These are phyloP conservation scores for Hypoxylon sp. DNA, from an alignment of 2,329 filamentous ascomycete species.

Conservation along the genomic window DNA sequence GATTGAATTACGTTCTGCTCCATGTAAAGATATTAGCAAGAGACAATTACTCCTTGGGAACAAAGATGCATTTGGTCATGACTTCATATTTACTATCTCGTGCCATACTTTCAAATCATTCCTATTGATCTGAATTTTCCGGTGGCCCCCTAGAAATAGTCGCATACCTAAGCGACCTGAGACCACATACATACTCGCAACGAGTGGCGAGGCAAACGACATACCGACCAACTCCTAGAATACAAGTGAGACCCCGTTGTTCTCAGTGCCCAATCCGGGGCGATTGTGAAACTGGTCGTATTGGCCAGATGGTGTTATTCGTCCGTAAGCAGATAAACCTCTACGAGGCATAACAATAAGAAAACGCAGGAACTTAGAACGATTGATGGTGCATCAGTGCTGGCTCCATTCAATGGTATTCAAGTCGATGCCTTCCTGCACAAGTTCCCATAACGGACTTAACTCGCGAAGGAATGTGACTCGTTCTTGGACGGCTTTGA, in stretches of 20 bases:
- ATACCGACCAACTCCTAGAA: conserved; percentile 37
- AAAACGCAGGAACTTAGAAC: not conserved
- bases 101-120: conserved; percentile 28
- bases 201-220: conserved; percentile 30
- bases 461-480: conserved; percentile 95
- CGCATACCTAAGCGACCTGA: conserved; percentile 14
- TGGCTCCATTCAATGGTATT: conserved; percentile 99
- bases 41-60: not conserved
- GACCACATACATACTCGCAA: conserved; percentile 28
- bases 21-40: not conserved
- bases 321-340: conserved; percentile 31
- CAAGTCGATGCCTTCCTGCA: conserved; percentile 95
- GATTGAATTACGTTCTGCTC: not conserved
- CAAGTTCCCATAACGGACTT: conserved; percentile 96
- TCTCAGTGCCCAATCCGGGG: conserved; percentile 10
- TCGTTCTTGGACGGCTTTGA: conserved; percentile 91
- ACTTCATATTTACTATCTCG: conserved; percentile 22
- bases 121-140: conserved; percentile 24
- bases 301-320: conserved; percentile 8
- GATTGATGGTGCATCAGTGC: conserved; percentile 71
- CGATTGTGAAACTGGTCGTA: conserved; percentile 13
- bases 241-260: conserved; percentile 26
- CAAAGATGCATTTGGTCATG: conserved; percentile 20
- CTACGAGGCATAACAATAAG: conserved; percentile 1
- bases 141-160: conserved; percentile 10